A percentile compares a stretch with the other conserved stretches of the same genome.
Evolutionary conservation across 179 eudicot species (phyloP).

Genomic region (Beta lomatogona): DNA sequence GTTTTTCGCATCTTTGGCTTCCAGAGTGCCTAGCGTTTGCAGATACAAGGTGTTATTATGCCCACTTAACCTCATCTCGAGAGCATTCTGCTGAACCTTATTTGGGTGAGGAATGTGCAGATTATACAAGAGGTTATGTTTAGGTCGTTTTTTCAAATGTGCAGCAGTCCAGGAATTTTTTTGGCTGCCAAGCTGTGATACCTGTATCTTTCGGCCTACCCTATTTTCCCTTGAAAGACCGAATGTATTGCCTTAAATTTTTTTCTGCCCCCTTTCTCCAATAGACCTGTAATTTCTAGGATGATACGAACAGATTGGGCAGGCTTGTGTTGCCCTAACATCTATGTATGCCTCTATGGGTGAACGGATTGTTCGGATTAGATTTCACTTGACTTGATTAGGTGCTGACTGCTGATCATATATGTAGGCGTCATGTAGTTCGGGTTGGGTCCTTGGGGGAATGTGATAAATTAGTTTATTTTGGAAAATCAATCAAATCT

Average conservation of each 20-base stretch:
- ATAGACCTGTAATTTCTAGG: not conserved
- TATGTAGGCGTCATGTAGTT: not conserved
- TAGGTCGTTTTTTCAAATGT: not conserved
- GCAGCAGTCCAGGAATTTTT: not conserved
- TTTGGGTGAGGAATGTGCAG: too few species aligned
- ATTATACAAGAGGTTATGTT: not conserved
- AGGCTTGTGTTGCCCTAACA: not conserved
- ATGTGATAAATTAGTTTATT: not conserved
- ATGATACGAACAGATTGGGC: not conserved
- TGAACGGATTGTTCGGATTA: not conserved
- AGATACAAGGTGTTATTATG: not conserved
- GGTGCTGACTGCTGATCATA: not conserved
- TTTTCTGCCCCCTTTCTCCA: too few species aligned
- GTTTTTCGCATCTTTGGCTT: slow-evolving; percentile 92
- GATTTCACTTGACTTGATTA: not conserved
- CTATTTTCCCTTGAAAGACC: not conserved
- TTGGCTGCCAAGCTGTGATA: not conserved
- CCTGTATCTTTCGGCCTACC: not conserved
- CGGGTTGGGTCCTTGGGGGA: not conserved
- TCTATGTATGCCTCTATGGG: not conserved
- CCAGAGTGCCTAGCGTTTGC: slow-evolving; percentile 59
- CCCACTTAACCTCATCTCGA: not conserved
- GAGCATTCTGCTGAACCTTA: not conserved
- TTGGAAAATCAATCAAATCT: not conserved
- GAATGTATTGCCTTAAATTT: too few species aligned